Conservation (phyloP, 345 rosid species). For the Aurinia saxatilis region DNA sequence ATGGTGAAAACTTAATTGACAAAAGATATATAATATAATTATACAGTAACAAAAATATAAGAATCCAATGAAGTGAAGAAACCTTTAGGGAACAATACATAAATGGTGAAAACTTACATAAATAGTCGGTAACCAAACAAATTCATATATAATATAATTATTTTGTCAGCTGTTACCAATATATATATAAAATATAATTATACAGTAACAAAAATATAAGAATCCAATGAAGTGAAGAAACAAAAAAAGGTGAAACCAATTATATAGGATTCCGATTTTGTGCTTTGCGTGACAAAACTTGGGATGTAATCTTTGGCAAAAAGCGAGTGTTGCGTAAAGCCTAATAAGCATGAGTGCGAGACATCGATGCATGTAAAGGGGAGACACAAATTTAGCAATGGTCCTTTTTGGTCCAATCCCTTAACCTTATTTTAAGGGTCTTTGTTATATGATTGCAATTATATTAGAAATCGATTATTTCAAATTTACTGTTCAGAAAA, state of each 20-base stretch:
- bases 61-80: slow-evolving; percentile 12
- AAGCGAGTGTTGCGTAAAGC: slow-evolving; percentile 31
- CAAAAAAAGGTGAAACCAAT: slow-evolving; percentile 4
- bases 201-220: neutral
- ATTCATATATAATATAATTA: too few species aligned
- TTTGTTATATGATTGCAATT: slow-evolving; percentile 5
- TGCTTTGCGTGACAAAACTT: slow-evolving; percentile 19
- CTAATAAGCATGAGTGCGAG: slow-evolving; percentile 23
- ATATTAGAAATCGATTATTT: too few species aligned
- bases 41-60: neutral
- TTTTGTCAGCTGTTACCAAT: neutral
- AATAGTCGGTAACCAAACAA: too few species aligned
- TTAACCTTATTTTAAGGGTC: slow-evolving; percentile 22
- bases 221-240: slow-evolving; percentile 10
- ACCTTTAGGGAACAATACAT: neutral
- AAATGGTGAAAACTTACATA: neutral
- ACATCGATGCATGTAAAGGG: slow-evolving; percentile 24
- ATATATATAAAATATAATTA: too few species aligned
- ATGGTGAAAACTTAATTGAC: neutral
- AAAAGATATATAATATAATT: neutral
- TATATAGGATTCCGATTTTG: slow-evolving; percentile 12
- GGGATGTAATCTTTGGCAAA: slow-evolving; percentile 23
- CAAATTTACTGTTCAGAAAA: too few species aligned
- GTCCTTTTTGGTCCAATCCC: slow-evolving; percentile 25
- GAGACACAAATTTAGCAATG: slow-evolving; percentile 22